Percentiles rank a stretch among this genome's conserved stretches.
Evolutionary conservation across 495 filamentous ascomycete species (phyloP).

Genomic region (Neurospora hispaniola): DNA sequence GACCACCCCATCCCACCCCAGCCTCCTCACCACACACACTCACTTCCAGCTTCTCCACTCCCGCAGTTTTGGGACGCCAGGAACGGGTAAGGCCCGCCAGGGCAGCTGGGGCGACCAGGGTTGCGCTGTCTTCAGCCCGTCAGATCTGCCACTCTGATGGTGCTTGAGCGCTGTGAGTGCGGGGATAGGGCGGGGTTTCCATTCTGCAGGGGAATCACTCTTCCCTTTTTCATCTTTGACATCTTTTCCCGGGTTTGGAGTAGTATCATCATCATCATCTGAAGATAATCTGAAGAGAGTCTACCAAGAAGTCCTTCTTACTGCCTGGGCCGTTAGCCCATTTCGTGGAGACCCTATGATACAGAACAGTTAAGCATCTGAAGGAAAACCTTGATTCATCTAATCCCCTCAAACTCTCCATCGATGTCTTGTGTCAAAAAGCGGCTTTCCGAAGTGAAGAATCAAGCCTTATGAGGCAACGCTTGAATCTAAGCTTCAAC

Average conservation of each 20-base stretch:
- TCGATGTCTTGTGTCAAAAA: too few species aligned
- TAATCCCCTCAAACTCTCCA: too few species aligned
- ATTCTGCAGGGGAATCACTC: neutral
- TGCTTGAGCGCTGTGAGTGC: neutral
- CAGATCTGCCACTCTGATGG: neutral
- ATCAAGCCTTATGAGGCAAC: neutral
- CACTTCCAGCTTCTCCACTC: neutral
- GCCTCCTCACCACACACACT: neutral
- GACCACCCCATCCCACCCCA: neutral
- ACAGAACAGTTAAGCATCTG: too few species aligned
- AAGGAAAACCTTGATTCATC: too few species aligned
- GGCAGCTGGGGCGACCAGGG: neutral
- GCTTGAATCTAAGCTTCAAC: neutral
- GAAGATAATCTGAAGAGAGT: too few species aligned
- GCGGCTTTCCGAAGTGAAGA: too few species aligned
- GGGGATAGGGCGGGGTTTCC: neutral
- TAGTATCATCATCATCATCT: too few species aligned
- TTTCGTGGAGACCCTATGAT: too few species aligned
- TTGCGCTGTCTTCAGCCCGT: neutral
- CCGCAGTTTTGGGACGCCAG: neutral
- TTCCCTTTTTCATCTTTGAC: neutral
- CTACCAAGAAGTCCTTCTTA: too few species aligned
- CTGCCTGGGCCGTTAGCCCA: too few species aligned
- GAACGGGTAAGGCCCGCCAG: neutral
- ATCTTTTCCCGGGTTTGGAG: too few species aligned